Conservation (phyloP, 352 stramenopile genomes). For the Achlya hypogyna region DNA sequence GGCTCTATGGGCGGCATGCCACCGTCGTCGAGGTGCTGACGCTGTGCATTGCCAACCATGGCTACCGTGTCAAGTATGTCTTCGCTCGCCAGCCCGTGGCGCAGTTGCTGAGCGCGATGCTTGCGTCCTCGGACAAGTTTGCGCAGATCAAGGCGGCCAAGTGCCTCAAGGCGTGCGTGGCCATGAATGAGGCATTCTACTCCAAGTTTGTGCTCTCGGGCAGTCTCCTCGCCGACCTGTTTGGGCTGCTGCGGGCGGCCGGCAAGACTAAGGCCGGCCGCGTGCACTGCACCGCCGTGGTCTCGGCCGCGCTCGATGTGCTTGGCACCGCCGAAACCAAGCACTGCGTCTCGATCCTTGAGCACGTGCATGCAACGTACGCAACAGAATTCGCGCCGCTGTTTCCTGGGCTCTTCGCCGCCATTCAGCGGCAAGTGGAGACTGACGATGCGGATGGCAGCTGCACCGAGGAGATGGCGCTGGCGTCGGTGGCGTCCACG, state of each 20-base stretch:
- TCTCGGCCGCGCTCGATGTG: slow-evolving; percentile 64
- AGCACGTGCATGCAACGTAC: slow-evolving; percentile 38
- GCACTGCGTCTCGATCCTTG: slow-evolving; percentile 37
- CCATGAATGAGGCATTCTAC: slow-evolving; percentile 70
- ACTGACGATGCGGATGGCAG: neutral
- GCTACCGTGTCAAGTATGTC: slow-evolving; percentile 82
- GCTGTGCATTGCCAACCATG: slow-evolving; percentile 77
- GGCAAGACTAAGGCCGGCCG: slow-evolving; percentile 36
- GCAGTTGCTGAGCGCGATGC: slow-evolving; percentile 60
- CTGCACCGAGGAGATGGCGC: neutral
- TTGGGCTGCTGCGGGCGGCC: slow-evolving; percentile 35
- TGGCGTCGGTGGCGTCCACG: neutral
- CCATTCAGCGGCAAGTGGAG: slow-evolving; percentile 15
- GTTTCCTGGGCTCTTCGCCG: slow-evolving; percentile 11
- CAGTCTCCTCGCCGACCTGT: slow-evolving; percentile 47
- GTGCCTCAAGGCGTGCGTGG: slow-evolving; percentile 65
- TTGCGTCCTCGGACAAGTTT: slow-evolving; percentile 74
- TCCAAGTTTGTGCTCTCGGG: slow-evolving; percentile 73
- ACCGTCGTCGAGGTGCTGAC: slow-evolving; percentile 78
- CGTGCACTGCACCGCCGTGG: slow-evolving; percentile 31
- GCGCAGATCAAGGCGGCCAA: slow-evolving; percentile 77
- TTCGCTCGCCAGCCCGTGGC: slow-evolving; percentile 71
- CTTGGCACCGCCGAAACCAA: slow-evolving; percentile 23
- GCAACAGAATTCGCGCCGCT: neutral
- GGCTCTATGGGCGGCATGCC: slow-evolving; percentile 66